Conservation (phyloP, 768 basidiomycete species). For the Hygrophoropsis aurantiaca region DNA sequence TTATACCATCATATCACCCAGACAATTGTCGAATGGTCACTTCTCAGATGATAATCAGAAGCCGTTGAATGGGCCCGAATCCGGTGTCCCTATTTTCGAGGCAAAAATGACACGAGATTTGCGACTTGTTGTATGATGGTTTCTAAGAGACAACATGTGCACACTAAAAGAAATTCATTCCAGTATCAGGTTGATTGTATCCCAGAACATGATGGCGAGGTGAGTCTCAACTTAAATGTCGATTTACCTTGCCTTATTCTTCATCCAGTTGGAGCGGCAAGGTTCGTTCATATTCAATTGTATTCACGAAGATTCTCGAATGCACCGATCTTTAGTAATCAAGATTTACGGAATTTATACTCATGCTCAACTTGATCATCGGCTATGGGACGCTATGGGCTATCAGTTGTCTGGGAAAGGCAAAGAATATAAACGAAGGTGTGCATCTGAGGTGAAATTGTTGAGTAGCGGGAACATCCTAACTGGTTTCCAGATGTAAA, state of each 20-base stretch:
- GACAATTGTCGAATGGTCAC: slow-evolving; percentile 67
- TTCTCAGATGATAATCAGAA: slow-evolving; percentile 73
- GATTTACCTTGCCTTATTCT: neutral
- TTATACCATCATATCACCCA: slow-evolving; percentile 19
- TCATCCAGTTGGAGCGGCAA: slow-evolving; percentile 38
- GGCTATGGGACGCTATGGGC: slow-evolving; percentile 48
- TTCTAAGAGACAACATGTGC: neutral
- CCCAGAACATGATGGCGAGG: slow-evolving; percentile 34
- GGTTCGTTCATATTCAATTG: slow-evolving; percentile 19
- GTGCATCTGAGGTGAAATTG: slow-evolving; percentile 1
- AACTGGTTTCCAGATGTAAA: slow-evolving; percentile 37
- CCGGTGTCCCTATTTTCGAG: slow-evolving; percentile 61
- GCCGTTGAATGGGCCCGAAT: slow-evolving; percentile 42
- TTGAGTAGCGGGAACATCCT: neutral
- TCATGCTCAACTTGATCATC: slow-evolving; percentile 42
- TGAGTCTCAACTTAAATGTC: slow-evolving; percentile 11
- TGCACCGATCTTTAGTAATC: slow-evolving; percentile 32
- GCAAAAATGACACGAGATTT: slow-evolving; percentile 62
- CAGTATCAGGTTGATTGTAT: slow-evolving; percentile 53
- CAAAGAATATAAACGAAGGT: slow-evolving; percentile 56
- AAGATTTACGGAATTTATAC: slow-evolving; percentile 52
- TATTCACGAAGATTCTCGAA: neutral
- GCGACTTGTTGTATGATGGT: slow-evolving; percentile 44
- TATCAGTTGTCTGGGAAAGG: slow-evolving; percentile 42
- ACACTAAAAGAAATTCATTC: neutral